Evolutionary conservation across 2,329 filamentous ascomycete genomes (phyloP), one percentile per base, ranked within the genome.

Genomic region (Phyllosticta citribraziliensis): DNA sequence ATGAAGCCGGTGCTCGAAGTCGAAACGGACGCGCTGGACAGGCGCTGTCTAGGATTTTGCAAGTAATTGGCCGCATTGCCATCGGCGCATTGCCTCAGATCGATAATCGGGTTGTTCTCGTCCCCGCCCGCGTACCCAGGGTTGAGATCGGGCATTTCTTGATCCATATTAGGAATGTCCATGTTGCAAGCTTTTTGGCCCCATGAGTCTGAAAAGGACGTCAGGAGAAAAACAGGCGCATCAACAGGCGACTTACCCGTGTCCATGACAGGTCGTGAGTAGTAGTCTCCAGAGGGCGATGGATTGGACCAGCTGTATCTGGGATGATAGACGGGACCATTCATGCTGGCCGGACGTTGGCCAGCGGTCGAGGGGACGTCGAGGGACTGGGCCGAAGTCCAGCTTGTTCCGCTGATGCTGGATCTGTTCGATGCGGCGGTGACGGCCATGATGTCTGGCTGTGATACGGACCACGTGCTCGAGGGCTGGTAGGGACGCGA

Each of bases 11-110:
- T 75, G 64, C 75, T 88, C 17, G 87, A 89, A 75, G 89, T 82
- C 50, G 86, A 88, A 68, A 88, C 88, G 1, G 87, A 89, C 2
- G 87, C 89, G 55, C 86, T 86, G 20, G 87, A 89, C 78, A 88
- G 82, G 64, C 86, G 82, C 63, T 86, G 80, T 55, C 80, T 78
- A 64, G 82, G 80, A 54, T 80, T 72, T n/a, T 75, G 76, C 59
- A 79, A 69, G 66, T 70, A 73, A 12, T 63, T 66, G 19, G 63
- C 63, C 17, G 40, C 17, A n/a, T 74, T 72, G 6, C 67, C 68
- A 25, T 71, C 63, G 52, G 70, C 64, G 58, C 72, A 75, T 60
- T 74, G 73, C 58, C 74, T 69, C 30, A 75, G 64, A 61, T 76
- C 72, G 60, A 76, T 74, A 55, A 76, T 74, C 20, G 73, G 70